Evolutionary conservation across 176 grass and related monocot species (phyloP), one percentile per base, ranked within the genome.

Genomic region (Aegilops umbellulata): DNA sequence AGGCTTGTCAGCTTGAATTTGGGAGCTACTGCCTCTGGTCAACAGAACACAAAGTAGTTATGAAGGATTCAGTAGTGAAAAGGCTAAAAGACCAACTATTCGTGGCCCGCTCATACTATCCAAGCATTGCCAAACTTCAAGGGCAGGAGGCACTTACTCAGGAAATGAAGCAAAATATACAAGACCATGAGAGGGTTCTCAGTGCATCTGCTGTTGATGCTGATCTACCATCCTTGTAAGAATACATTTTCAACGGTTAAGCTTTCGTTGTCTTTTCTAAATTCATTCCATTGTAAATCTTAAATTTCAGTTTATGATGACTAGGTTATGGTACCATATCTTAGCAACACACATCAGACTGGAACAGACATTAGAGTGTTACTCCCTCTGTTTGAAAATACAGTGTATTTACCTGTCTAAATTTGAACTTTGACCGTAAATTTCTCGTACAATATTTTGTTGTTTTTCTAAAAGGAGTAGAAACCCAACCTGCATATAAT

Each of bases 21-120:
- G 95, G 95, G 36, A 94, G 93, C 76, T 98, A 98, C 90, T 98
- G 95, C 69, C 87, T 98, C 64, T 98, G 95, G 95, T 94, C 95
- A 23, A 84, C 83, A 62, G 93, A 98, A 82, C 89, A 92, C 61
- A 94, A 90, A 92, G 93, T 87, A 90, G 70, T 84, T 65, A 89
- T 93, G 93, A 93, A 87, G 66, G 93, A 95, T 85, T 65, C 66
- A 61, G 51, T 70, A 29, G 86, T 95, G 61, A 93, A 89, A 82
- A 93, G 47, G 75, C 87, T 93, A 67, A 93, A 93, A 80, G 94
- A 95, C 27, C 94, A 95, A 84, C 82, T 95, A 60, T 95, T 95
- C 79, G 86, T 95, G 39, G 91, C 89, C 16, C 90, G 91, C 65
- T 85, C 94, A 82, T 93, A 93, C 65, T 95, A 93, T 86, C 91